Evolutionary conservation across 2,329 filamentous ascomycete species (phyloP), one percentile per base, ranked within the genome.

Genomic region (Nothomitra cinnamomea): DNA sequence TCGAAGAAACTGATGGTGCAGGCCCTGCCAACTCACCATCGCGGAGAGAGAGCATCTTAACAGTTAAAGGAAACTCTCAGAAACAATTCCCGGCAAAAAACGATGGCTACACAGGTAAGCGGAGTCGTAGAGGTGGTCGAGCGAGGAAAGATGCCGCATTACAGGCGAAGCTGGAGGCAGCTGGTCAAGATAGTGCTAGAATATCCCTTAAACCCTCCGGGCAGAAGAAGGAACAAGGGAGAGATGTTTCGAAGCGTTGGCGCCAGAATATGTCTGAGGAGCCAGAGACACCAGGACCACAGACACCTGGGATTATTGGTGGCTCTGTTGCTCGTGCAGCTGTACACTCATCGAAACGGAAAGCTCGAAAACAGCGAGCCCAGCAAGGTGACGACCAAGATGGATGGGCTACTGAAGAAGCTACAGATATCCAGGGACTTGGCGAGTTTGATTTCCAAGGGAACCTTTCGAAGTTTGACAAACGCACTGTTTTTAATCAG

Each of bases 321-420:
- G 66, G 66, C 15, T 61, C 60, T 53, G 63, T 68, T 22, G 66
- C 65, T 17, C 54, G 65, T 17, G 63, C 64, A 57, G 66, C 67
- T 38, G 64, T 63, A 13, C 62, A 62, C 53, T 61, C 63, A 10
- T 67, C 65, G 42, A 67, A 65, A 52, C 67, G 64, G 55, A 70
- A 69, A 60, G 65, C 63, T 28, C 24, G 25, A 35, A 49, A 49
- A 67, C 69, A 59, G 58, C 62, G 35, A 69, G 72, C 56, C 77
- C 24, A 32, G 24, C 45, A 49, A 60, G 7, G 75, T 78, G 54
- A 71, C 17, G 75, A 49, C 53, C 68, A 87, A 43, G 94, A 87
- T 64, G 90, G 87, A 2, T 96, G 90, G 89, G 88, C 87, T 2
- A 95, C 90, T 0, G 92, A 95, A 64, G 90, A 96, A 62, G 89